A percentile compares a stretch with the other conserved stretches of the same genome.
Evolutionary conservation across 306 rosid species (phyloP).

Genomic region (Sphenostylis stenocarpa): DNA sequence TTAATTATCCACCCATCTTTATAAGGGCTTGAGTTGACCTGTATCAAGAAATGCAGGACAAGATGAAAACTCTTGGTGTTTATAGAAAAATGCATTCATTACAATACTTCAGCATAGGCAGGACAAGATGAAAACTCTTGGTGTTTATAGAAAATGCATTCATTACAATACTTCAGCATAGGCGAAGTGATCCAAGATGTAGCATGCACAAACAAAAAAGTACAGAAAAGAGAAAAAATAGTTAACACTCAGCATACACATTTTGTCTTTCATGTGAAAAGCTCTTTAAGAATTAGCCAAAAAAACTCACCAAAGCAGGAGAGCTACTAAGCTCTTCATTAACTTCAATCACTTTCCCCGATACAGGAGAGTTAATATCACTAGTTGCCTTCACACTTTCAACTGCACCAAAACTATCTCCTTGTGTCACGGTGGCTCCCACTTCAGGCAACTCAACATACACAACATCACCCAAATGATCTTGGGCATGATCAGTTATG

Average conservation of each 20-base stretch:
- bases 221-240: not conserved
- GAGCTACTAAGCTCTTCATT: conserved; percentile 71
- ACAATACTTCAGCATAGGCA: too few species aligned
- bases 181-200: not conserved
- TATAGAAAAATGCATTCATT: too few species aligned
- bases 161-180: not conserved
- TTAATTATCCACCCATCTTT: conserved; percentile 87
- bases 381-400: conserved; percentile 99
- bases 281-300: not conserved
- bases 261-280: not conserved
- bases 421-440: conserved; percentile 63
- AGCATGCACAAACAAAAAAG: not conserved
- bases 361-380: conserved; percentile 84
- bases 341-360: conserved; percentile 76
- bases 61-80: too few species aligned
- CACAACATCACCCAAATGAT: conserved; percentile 96
- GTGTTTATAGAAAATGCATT: not conserved
- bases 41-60: conserved; percentile 9
- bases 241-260: not conserved
- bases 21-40: conserved; percentile 87
- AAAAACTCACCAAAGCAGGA: conserved; percentile 81
- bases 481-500: conserved; percentile 93
- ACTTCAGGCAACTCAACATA: conserved; percentile 88
- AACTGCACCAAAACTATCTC: conserved; percentile 80
- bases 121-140: not conserved